Evolutionary conservation across 1,284 basidiomycete genomes (phyloP), one percentile per base, ranked within the genome.

Genomic region (Boletellus deceptivus): DNA sequence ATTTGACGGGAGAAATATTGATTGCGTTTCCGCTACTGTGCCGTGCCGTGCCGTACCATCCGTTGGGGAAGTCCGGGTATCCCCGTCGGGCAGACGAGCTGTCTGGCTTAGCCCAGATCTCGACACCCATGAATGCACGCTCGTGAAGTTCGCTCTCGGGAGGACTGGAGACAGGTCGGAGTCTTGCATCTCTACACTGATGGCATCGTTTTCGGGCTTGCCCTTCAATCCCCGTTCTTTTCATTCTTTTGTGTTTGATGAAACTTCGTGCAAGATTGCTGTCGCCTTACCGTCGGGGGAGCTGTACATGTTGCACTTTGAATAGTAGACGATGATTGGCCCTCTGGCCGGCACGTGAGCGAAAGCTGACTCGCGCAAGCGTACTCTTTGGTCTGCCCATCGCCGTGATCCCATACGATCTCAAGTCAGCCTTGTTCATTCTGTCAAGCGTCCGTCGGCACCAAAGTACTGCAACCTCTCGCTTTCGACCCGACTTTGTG

Each of bases 321-420:
- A 48, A 49, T 17, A 29, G 11, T 17, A 20, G 11, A 9, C 13
- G 34, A 9, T 29, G 24, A 50, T 42, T 46, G 43, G 48, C 63
- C 63, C 63, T 22, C 16, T 48, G 37, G 44, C 36, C 6, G 54
- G 64, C 63, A 65, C 63, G 63, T 65, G 63, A 69, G 62, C 46
- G 1, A 41, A 49, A 48, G 46, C 38, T 55, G 50, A 56, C 60
- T 57, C 59, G n/a, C n/a, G n/a, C n/a, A 16, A 31, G 16, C 34
- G 17, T 17, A 50, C 49, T 17, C 22, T 11, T 11, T 14, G 29
- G 29, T 31, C 29, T 31, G 29, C 6, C 29, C 29, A 14, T 13
- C 29, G 29, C 29, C 13, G 29, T 31, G 29, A 31, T 31, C 13
- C 35, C 22, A 20, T 18, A 44, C 49, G 36, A 47, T 43, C 48